phyloP scores from a whole-genome alignment of 2,329 filamentous ascomycete genomes.

The Lecanoromycetidae sp. region DNA sequence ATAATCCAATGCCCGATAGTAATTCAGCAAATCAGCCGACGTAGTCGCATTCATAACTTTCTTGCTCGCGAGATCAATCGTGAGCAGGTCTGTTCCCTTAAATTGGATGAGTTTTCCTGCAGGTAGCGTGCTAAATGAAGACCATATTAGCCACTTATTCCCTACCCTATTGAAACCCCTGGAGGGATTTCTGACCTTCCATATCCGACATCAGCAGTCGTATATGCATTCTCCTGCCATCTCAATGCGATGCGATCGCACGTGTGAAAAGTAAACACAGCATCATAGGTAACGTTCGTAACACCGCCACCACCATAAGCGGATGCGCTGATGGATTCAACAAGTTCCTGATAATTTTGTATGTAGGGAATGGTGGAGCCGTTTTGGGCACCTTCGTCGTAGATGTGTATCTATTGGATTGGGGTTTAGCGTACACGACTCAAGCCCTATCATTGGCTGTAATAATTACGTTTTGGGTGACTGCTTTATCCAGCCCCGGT shows the following conservation, averaged over 20 bases:
- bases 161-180: neutral
- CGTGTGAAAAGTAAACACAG: conserved; percentile 12
- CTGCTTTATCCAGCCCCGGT: neutral
- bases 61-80: conserved; percentile 8
- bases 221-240: conserved; percentile 13
- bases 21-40: conserved; percentile 9
- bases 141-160: neutral
- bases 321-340: conserved; percentile 5
- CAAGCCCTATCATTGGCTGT: no score
- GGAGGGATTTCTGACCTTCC: conserved; percentile 1
- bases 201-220: conserved; percentile 7
- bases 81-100: conserved; percentile 11
- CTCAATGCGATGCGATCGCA: conserved; percentile 13
- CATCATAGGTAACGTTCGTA: conserved; percentile 11
- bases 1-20: conserved; percentile 13
- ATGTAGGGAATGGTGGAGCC: conserved; percentile 9
- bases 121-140: neutral
- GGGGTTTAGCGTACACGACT: neutral
- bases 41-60: conserved; percentile 14
- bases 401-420: conserved; percentile 9
- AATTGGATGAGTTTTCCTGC: conserved; percentile 7
- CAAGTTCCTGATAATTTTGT: conserved; percentile 3
- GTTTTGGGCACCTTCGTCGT: conserved; percentile 11
- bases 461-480: conserved; percentile 7
- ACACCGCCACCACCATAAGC: conserved; percentile 13